Conservation (phyloP, 2,329 filamentous ascomycete species). For the Fusarium caatingaense region DNA sequence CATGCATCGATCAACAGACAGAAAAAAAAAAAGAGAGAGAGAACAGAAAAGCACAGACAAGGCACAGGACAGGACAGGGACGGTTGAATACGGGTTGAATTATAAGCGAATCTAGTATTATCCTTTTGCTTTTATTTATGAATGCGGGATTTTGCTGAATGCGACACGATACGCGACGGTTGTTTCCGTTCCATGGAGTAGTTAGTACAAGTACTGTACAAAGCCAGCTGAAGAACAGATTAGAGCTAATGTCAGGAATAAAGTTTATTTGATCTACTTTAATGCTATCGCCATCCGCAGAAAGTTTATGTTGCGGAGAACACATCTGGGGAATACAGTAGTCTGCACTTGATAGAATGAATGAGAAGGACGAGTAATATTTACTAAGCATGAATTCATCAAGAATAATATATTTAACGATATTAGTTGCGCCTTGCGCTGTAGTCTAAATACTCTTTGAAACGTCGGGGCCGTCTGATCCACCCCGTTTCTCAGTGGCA, state of each 20-base stretch:
- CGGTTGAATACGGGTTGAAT: background rate
- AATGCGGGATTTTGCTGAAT: background rate
- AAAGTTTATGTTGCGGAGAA: constrained; percentile 5
- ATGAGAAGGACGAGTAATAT: background rate
- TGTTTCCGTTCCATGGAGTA: constrained; percentile 1
- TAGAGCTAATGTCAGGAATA: background rate
- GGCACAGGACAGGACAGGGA: constrained; percentile 16
- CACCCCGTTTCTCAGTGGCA: constrained; percentile 8
- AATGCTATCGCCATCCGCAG: background rate
- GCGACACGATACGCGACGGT: constrained; percentile 12
- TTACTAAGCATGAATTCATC: background rate
- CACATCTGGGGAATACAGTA: background rate
- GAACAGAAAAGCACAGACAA: constrained; percentile 22
- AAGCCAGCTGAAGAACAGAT: background rate
- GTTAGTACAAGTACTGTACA: background rate
- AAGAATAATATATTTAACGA: background rate
- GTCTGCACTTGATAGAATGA: background rate
- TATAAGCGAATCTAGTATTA: background rate
- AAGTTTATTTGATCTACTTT: constrained; percentile 5
- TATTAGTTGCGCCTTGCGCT: background rate
- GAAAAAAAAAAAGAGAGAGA: background rate
- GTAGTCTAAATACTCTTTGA: constrained; percentile 4
- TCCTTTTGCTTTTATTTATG: background rate
- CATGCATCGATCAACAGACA: constrained; percentile 27
- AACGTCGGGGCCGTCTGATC: constrained; percentile 13